Base-by-base conservation (phyloP, 306 rosid species). In the Lotus japonicus region DNA sequence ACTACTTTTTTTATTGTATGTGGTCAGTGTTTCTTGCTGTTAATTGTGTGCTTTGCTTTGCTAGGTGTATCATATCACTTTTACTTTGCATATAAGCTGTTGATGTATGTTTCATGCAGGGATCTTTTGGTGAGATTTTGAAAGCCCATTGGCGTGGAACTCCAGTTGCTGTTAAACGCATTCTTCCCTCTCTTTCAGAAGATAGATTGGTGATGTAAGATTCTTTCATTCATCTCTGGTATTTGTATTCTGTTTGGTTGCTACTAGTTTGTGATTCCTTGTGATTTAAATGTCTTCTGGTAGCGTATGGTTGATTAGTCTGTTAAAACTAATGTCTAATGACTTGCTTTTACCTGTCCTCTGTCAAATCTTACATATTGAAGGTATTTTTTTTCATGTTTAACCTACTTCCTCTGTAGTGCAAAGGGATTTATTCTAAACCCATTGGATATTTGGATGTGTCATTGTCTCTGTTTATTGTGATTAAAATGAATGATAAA, bases 111-210 rank as follows among this genome's bases (percentile, higher is more conserved):
- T 66, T 44, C 71, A 65, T 80, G 71, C 80, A 95, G 99, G 99
- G 99, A 35, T 95, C 99, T 23, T 95, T 95, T 56, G 99, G 99
- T 64, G 99, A 95, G 86, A 90, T 95, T 74, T 83, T 95, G 60
- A 95, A 72, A 84, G 99, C 96, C 35, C 74, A 76, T 72, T 95
- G 99, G 99, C 99, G 99, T 54, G 99, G 99, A 79, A 95, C 99
- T n/a, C 97, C 97, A 4, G 99, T 95, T 59, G 99, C 99, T 70
- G 89, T 88, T 66, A 95, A 95, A 76, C 99, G 97, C 70, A 95
- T 95, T 74, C 96, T 91, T 75, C 96, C 99, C 52, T 90, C 97
- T 51, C 97, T 95, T 59, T 95, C 97, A 9, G 95, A 89, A 72
- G 99, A 95, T 83, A 82, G 95, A 90, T 70, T 87, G 83, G 99